phyloP scores from a whole-genome alignment of 176 grass and related monocot genomes.

The Raddia distichophylla region DNA sequence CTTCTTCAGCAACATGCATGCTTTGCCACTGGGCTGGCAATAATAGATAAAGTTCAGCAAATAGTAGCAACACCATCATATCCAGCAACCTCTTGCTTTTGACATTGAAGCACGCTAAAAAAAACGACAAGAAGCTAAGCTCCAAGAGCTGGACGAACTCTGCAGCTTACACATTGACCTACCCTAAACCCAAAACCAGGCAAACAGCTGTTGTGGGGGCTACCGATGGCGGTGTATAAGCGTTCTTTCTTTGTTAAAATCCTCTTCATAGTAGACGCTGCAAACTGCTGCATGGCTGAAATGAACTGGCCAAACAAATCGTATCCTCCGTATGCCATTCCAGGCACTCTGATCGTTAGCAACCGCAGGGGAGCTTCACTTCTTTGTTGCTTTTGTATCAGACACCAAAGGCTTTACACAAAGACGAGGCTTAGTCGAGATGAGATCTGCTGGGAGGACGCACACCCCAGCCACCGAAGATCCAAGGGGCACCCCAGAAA shows the following conservation, averaged over 20 bases:
- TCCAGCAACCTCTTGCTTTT: constrained; percentile 25
- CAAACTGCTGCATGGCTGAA: neutral
- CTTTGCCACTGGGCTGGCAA: constrained; percentile 29
- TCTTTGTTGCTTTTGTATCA: constrained; percentile 62
- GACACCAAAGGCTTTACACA: constrained; percentile 66
- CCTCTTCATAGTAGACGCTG: neutral
- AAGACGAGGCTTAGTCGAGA: constrained; percentile 65
- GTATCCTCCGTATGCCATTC: neutral
- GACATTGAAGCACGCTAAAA: constrained; percentile 33
- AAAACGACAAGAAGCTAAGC: constrained; percentile 42
- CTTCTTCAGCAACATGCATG: constrained; percentile 55
- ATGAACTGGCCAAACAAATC: neutral
- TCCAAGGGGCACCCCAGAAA: constrained; percentile 67
- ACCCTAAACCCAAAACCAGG: constrained; percentile 29
- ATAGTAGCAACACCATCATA: constrained; percentile 44
- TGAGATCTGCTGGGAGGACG: constrained; percentile 56
- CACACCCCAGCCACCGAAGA: constrained; percentile 66
- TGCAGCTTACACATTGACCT: constrained; percentile 29
- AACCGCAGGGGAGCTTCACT: constrained; percentile 10
- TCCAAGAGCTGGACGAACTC: constrained; percentile 43
- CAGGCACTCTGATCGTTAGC: constrained; percentile 8
- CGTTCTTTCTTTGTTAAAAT: constrained; percentile 15
- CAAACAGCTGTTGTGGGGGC: constrained; percentile 22
- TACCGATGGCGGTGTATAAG: constrained; percentile 6
- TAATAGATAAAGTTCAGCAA: constrained; percentile 37